Percentiles rank a stretch among this genome's conserved stretches.
phyloP scores from a whole-genome alignment of 2,329 filamentous ascomycete species.

The Alternaria angustiovoidea region DNA sequence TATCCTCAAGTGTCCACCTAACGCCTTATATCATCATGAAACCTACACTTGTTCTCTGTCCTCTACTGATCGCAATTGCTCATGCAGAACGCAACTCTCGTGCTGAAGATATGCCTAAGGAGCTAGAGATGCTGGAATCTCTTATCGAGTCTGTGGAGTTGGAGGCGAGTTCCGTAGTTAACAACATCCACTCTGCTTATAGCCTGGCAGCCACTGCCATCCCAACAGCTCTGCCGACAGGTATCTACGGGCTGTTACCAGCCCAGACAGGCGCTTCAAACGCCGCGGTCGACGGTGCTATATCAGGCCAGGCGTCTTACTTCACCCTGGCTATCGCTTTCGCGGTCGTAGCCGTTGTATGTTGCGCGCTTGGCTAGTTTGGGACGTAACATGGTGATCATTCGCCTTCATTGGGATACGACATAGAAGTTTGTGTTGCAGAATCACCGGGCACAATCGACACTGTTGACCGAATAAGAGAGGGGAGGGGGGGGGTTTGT shows the following conservation, averaged over 20 bases:
- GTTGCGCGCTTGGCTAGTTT: no score
- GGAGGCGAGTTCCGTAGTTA: neutral
- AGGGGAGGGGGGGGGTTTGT: no score
- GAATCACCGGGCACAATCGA: no score
- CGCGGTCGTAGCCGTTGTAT: no score
- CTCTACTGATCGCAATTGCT: neutral
- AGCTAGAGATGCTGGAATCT: neutral
- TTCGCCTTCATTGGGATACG: no score
- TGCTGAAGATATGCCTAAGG: neutral
- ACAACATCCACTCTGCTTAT: slow-evolving; percentile 1
- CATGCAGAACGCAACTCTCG: neutral
- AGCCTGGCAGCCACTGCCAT: neutral
- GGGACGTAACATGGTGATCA: no score
- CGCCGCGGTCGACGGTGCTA: neutral
- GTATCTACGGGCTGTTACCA: neutral
- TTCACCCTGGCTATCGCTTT: no score
- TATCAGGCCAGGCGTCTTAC: no score
- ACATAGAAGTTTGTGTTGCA: no score
- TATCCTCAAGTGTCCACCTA: neutral
- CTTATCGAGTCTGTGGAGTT: neutral
- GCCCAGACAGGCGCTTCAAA: neutral
- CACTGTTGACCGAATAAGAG: no score
- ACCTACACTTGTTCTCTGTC: neutral
- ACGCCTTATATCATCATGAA: neutral
- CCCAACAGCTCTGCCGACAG: neutral